Percentiles rank a stretch among this genome's conserved stretches.
phyloP scores from a whole-genome alignment of 2,329 filamentous ascomycete genomes.

The Hymenoscyphus repandus region DNA sequence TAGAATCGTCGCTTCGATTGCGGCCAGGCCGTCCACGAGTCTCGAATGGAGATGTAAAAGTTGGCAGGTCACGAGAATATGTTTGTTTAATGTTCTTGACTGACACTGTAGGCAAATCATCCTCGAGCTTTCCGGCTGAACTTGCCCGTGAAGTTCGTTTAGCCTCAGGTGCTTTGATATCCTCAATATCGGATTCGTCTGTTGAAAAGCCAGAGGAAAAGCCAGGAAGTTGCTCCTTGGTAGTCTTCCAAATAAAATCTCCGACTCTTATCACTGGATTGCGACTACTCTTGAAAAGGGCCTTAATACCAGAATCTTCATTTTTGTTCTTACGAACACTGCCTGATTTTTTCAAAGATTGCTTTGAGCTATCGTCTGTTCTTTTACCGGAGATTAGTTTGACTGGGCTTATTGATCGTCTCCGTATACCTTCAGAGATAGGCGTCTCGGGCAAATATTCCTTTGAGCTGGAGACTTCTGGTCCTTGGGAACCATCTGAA shows the following conservation, averaged over 20 bases:
- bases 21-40: constrained; percentile 31
- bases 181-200: constrained; percentile 43
- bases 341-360: constrained; percentile 42
- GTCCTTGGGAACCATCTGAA: constrained; percentile 31
- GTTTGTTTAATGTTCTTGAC: constrained; percentile 17
- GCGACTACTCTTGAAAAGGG: constrained; percentile 72
- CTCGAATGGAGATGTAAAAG: constrained; percentile 44
- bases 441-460: constrained; percentile 25
- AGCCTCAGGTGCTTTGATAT: constrained; percentile 35
- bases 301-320: constrained; percentile 56
- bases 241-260: constrained; percentile 49
- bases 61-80: constrained; percentile 36
- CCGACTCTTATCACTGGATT: constrained; percentile 58
- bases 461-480: constrained; percentile 7
- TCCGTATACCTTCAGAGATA: constrained; percentile 12
- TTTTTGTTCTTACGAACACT: constrained; percentile 41
- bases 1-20: constrained; percentile 22
- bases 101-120: constrained; percentile 15
- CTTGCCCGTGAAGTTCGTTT: constrained; percentile 36
- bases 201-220: constrained; percentile 39
- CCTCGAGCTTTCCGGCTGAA: constrained; percentile 20
- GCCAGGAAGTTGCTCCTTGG: constrained; percentile 42
- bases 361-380: constrained; percentile 44
- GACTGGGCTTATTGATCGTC: constrained; percentile 34
- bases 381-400: constrained; percentile 34